Conservation (phyloP, 768 basidiomycete genomes). For the Phanerochaete carnosa region DNA sequence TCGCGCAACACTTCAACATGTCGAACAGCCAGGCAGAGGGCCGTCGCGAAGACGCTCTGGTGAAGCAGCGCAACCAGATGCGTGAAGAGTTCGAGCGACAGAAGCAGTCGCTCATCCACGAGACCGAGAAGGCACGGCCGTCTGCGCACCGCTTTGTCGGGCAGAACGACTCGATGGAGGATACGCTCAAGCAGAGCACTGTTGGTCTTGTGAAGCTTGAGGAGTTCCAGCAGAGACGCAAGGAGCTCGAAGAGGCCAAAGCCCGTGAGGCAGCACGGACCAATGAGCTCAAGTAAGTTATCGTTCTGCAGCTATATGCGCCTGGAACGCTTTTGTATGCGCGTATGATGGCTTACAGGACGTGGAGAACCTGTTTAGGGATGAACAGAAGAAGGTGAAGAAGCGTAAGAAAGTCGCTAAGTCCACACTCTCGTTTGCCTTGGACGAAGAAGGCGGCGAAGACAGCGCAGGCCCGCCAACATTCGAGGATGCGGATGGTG, state of each 20-base stretch:
- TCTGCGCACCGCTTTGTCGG: conserved; percentile 88
- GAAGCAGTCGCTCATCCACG: conserved; percentile 76
- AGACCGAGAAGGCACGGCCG: conserved; percentile 91
- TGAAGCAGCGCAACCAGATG: conserved; percentile 77
- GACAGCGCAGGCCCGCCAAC: conserved; percentile 33
- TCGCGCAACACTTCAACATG: conserved; percentile 39
- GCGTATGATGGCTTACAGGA: conserved; percentile 58
- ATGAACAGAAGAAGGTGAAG: conserved; percentile 81
- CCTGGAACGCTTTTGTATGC: conserved; percentile 6
- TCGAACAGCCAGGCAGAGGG: conserved; percentile 76
- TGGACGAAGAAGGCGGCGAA: conserved; percentile 70
- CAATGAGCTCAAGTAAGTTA: conserved; percentile 82
- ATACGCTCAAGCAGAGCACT: conserved; percentile 85
- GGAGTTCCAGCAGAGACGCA: conserved; percentile 87
- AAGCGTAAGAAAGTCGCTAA: conserved; percentile 91
- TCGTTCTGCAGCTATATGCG: conserved; percentile 25
- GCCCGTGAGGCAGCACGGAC: conserved; percentile 84
- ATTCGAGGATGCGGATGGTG: conserved; percentile 35
- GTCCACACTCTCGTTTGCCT: conserved; percentile 85
- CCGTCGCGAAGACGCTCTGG: conserved; percentile 81
- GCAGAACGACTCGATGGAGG: conserved; percentile 93
- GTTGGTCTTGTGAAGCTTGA: conserved; percentile 89
- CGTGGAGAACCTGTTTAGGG: conserved; percentile 86
- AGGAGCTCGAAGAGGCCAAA: conserved; percentile 89
- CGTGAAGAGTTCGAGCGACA: conserved; percentile 81